Conservation (phyloP, 331 rosid genomes). For the Cydonia oblonga region DNA sequence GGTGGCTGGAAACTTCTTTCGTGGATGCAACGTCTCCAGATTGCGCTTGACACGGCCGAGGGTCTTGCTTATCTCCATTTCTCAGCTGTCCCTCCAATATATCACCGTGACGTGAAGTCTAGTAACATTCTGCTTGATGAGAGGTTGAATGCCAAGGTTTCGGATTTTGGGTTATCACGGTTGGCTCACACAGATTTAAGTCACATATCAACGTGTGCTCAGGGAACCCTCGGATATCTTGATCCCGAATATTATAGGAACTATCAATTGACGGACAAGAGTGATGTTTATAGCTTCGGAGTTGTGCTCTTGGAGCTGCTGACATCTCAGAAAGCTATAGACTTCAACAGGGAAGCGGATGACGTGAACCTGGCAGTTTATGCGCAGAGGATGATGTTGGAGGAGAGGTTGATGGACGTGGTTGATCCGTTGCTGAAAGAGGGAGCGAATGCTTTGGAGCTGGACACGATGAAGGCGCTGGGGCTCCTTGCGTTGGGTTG, state of each 20-base stretch:
- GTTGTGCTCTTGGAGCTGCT: conserved; percentile 68
- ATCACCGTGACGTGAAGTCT: conserved; percentile 80
- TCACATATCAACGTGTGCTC: conserved; percentile 80
- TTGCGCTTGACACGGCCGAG: conserved; percentile 57
- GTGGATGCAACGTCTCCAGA: conserved; percentile 49
- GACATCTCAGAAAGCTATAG: conserved; percentile 68
- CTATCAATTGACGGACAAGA: conserved; percentile 70
- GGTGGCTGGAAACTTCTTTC: conserved; percentile 16
- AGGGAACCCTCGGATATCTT: conserved; percentile 72
- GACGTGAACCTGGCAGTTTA: conserved; percentile 78
- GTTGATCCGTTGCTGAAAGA: conserved; percentile 44
- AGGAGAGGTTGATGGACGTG: conserved; percentile 48
- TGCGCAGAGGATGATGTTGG: conserved; percentile 43
- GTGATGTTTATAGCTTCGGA: conserved; percentile 86
- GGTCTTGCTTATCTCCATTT: conserved; percentile 73
- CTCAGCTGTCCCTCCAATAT: conserved; percentile 71
- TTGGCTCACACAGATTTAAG: conserved; percentile 73
- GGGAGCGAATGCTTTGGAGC: conserved; percentile 42
- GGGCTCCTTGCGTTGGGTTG: conserved; percentile 65
- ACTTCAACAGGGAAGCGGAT: conserved; percentile 47
- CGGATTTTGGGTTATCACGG: conserved; percentile 68
- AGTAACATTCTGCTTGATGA: conserved; percentile 59
- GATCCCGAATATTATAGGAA: conserved; percentile 78
- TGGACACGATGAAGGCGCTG: conserved; percentile 74
- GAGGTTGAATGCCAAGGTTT: conserved; percentile 54